Evolutionary conservation across 345 rosid species (phyloP).

Genomic region (Pistacia integerrima): DNA sequence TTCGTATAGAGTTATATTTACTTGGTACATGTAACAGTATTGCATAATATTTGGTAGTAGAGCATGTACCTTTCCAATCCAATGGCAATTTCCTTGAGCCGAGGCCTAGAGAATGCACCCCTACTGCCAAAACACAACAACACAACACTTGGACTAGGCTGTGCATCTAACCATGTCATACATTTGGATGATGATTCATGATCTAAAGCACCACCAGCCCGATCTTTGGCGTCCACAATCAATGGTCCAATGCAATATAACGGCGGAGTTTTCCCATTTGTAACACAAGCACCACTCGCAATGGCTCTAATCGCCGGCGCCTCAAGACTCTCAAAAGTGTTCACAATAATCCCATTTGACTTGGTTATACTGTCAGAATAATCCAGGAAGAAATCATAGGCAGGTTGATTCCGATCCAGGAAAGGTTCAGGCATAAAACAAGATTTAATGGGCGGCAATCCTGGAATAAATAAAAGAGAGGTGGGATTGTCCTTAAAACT

Average conservation of each 20-base stretch:
- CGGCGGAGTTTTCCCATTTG: conserved; percentile 17
- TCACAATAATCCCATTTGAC: too few species aligned
- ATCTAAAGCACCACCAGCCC: neutral
- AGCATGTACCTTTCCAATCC: conserved; percentile 18
- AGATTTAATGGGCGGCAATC: conserved; percentile 35
- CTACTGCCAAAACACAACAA: conserved; percentile 30
- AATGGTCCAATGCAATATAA: conserved; percentile 38
- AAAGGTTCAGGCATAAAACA: conserved; percentile 28
- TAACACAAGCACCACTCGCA: conserved; percentile 16
- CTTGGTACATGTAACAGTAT: too few species aligned
- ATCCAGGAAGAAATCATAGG: conserved; percentile 15
- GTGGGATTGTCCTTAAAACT: conserved; percentile 28
- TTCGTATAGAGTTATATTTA: too few species aligned
- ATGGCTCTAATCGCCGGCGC: conserved; percentile 30
- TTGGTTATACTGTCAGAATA: neutral
- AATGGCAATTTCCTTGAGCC: conserved; percentile 22
- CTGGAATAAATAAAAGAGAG: conserved; percentile 24
- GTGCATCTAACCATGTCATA: conserved; percentile 28
- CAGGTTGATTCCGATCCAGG: conserved; percentile 27
- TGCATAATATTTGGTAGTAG: too few species aligned
- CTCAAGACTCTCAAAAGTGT: conserved; percentile 28
- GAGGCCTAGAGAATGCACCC: conserved; percentile 12
- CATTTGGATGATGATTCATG: neutral
- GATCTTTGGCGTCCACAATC: conserved; percentile 21
- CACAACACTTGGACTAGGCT: conserved; percentile 30